These are phyloP conservation scores for Aspergillus intermedius DNA, from an alignment of 2,329 filamentous ascomycete species.

Conservation along the genomic window DNA sequence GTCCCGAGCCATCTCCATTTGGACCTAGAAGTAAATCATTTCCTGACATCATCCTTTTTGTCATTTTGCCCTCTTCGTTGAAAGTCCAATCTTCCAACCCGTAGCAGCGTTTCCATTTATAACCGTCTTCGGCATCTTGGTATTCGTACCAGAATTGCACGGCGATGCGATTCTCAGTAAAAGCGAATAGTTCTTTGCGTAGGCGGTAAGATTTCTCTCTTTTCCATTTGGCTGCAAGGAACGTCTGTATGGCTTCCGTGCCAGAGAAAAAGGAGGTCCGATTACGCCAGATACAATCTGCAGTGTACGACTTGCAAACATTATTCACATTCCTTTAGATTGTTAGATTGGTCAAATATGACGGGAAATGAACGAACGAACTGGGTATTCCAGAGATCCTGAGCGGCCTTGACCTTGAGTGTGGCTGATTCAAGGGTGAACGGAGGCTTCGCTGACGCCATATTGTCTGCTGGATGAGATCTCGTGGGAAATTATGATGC, in stretches of 20 bases:
- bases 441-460: slow-evolving; percentile 52
- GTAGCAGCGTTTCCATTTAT: slow-evolving; percentile 79
- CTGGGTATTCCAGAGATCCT: slow-evolving; percentile 76
- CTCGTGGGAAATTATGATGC: no score
- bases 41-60: slow-evolving; percentile 44
- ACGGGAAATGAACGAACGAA: background rate
- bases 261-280: slow-evolving; percentile 63
- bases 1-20: slow-evolving; percentile 35
- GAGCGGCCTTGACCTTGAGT: slow-evolving; percentile 75
- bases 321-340: slow-evolving; percentile 53
- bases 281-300: slow-evolving; percentile 75
- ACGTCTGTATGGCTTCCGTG: slow-evolving; percentile 59
- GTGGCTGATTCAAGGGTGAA: slow-evolving; percentile 68
- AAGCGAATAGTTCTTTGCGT: slow-evolving; percentile 78
- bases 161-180: slow-evolving; percentile 67
- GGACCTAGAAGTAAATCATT: slow-evolving; percentile 40
- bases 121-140: slow-evolving; percentile 55
- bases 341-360: background rate
- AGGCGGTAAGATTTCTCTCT: slow-evolving; percentile 65
- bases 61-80: slow-evolving; percentile 41
- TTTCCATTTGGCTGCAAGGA: slow-evolving; percentile 68
- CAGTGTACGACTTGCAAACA: slow-evolving; percentile 67
- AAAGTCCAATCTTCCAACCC: slow-evolving; percentile 56
- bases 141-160: slow-evolving; percentile 92
- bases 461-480: slow-evolving; percentile 7